A percentile compares a stretch with the other conserved stretches of the same genome.
These are phyloP conservation scores for Physcia stellaris DNA, from an alignment of 495 filamentous ascomycete species.

Conservation along the genomic window DNA sequence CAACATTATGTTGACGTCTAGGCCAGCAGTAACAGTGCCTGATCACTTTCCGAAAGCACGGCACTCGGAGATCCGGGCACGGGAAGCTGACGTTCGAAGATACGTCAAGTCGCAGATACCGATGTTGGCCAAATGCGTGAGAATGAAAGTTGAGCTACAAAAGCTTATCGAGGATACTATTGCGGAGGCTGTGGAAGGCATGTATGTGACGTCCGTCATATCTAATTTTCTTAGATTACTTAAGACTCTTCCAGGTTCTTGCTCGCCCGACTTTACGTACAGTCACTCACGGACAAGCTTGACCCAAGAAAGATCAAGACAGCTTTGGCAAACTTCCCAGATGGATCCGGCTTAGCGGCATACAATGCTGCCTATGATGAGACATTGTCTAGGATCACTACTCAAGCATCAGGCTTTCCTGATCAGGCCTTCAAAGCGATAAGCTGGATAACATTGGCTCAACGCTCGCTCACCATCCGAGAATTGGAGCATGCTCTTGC, in stretches of 20 bases:
- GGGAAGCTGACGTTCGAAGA: constrained; percentile 17
- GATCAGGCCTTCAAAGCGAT: constrained; percentile 25
- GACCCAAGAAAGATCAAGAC: constrained; percentile 19
- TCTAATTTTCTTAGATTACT: background rate
- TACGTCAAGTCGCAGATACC: constrained; percentile 17
- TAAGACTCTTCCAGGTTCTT: constrained; percentile 30
- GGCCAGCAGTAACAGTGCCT: constrained; percentile 8
- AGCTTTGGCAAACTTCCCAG: constrained; percentile 23
- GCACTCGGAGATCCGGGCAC: constrained; percentile 8
- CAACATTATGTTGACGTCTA: constrained; percentile 11
- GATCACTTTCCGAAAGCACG: background rate
- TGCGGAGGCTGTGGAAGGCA: constrained; percentile 14
- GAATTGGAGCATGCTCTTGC: constrained; percentile 38
- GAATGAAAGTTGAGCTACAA: constrained; percentile 6
- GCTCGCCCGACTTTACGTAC: constrained; percentile 35
- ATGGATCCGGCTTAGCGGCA: constrained; percentile 17
- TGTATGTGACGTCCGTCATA: constrained; percentile 10
- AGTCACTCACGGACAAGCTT: constrained; percentile 25
- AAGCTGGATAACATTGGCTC: constrained; percentile 31
- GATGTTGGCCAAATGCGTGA: constrained; percentile 5
- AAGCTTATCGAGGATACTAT: constrained; percentile 11
- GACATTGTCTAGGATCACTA: constrained; percentile 30
- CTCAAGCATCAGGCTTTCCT: constrained; percentile 17
- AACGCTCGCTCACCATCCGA: constrained; percentile 21
- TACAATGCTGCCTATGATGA: constrained; percentile 27